Conservation (phyloP, 129 eudicot species). For the Flaveria robusta region DNA sequence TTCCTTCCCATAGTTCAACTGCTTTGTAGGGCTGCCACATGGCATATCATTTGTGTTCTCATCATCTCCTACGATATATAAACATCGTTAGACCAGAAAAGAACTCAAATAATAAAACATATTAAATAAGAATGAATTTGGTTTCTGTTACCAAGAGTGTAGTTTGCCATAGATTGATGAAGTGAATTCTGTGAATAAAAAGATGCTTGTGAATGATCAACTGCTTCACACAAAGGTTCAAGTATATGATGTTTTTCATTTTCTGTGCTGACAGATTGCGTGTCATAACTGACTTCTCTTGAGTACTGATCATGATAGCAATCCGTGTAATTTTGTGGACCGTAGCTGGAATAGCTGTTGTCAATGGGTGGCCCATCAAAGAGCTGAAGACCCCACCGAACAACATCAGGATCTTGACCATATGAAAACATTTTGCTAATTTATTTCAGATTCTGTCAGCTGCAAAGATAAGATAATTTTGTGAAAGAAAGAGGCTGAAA, state of each 20-base stretch:
- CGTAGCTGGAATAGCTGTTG: constrained; percentile 49
- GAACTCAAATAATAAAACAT: constrained; percentile 12
- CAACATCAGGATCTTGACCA: constrained; percentile 88
- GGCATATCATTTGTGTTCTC: constrained; percentile 52
- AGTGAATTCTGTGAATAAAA: constrained; percentile 61
- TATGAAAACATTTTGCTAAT: constrained; percentile 58
- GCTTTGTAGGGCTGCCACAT: constrained; percentile 60
- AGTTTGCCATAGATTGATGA: constrained; percentile 56
- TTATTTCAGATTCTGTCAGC: constrained; percentile 18
- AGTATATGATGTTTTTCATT: constrained; percentile 46
- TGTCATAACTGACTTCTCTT: constrained; percentile 49
- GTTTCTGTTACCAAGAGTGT: constrained; percentile 52
- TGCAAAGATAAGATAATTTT: constrained; percentile 29
- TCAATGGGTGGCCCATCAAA: constrained; percentile 68
- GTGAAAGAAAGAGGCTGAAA: constrained; percentile 34
- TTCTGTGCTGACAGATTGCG: constrained; percentile 42
- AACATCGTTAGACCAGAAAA: constrained; percentile 28
- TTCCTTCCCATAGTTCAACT: constrained; percentile 50
- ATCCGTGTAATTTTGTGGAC: constrained; percentile 47
- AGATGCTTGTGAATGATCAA: constrained; percentile 49
- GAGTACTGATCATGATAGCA: constrained; percentile 60
- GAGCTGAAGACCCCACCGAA: constrained; percentile 92
- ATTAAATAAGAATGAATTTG: constrained; percentile 8
- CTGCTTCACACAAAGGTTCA: constrained; percentile 42
- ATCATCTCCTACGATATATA: constrained; percentile 42